These are phyloP conservation scores for Debaryomyces robertsiae DNA, from an alignment of 1,139 yeast species.

Conservation along the genomic window DNA sequence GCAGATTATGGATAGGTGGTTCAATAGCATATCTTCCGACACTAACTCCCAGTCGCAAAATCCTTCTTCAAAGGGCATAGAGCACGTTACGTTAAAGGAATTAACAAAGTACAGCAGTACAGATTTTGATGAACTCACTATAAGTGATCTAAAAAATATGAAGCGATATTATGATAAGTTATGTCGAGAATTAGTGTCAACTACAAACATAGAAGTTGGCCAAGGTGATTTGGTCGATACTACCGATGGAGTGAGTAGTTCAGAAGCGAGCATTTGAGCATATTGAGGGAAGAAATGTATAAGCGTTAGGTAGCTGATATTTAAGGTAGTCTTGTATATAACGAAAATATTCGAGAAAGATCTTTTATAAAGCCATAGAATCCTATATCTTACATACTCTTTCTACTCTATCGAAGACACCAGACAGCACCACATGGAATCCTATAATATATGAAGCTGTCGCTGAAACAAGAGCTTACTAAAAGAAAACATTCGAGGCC, in stretches of 20 bases:
- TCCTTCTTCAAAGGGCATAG: neutral
- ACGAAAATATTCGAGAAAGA: conserved; percentile 18
- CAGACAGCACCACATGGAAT: conserved; percentile 2
- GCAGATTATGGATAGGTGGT: conserved; percentile 51
- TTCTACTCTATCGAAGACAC: neutral
- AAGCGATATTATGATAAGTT: conserved; percentile 43
- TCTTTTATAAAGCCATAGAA: neutral
- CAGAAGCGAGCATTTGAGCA: conserved; percentile 6
- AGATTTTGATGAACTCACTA: conserved; percentile 41
- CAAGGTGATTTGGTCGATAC: conserved; percentile 5
- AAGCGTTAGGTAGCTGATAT: conserved; percentile 1
- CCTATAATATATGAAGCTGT: neutral
- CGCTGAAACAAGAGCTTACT: neutral
- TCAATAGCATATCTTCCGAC: conserved; percentile 31
- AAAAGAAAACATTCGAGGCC: conserved; percentile 18
- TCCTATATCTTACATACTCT: neutral
- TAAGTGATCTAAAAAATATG: conserved; percentile 37
- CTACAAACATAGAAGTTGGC: neutral
- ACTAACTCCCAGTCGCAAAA: conserved; percentile 4
- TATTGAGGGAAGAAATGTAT: conserved; percentile 2
- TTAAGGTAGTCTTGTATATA: conserved; percentile 9
- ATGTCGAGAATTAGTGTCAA: conserved; percentile 25
- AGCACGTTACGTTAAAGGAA: conserved; percentile 19
- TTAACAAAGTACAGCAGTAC: conserved; percentile 35
- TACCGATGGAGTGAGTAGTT: neutral